A percentile compares a stretch with the other conserved stretches of the same genome.
These are phyloP conservation scores for Durotheca rogersii DNA, from an alignment of 495 filamentous ascomycete genomes.

Conservation along the genomic window DNA sequence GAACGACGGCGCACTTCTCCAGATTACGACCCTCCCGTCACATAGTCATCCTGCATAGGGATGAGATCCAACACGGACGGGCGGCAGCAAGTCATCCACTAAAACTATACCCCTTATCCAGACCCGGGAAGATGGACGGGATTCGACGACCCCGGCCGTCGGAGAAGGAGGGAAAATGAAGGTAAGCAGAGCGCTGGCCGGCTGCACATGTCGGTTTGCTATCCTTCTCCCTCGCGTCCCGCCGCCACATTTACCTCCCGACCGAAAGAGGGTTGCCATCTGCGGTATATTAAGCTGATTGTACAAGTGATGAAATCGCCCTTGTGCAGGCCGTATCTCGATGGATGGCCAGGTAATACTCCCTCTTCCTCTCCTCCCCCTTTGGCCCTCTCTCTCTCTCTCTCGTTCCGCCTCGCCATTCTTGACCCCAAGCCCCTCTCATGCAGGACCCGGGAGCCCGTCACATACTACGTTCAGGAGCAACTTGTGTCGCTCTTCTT, in stretches of 20 bases:
- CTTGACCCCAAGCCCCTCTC: slow-evolving; percentile 1
- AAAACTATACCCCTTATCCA: slow-evolving; percentile 3
- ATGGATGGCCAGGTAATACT: slow-evolving; percentile 1
- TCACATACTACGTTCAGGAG: slow-evolving; percentile 6
- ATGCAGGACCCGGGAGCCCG: slow-evolving; percentile 8
- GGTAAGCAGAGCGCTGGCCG: no score
- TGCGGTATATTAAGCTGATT: slow-evolving; percentile 19
- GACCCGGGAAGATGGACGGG: slow-evolving; percentile 17
- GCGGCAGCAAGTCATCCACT: neutral
- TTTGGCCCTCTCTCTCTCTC: neutral
- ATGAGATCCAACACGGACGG: neutral
- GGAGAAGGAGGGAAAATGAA: neutral
- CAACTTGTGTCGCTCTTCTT: slow-evolving; percentile 8
- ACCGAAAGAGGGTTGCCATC: neutral
- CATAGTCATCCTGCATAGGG: slow-evolving; percentile 22
- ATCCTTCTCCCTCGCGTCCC: slow-evolving; percentile 4
- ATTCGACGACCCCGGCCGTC: slow-evolving; percentile 21
- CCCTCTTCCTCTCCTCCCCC: neutral
- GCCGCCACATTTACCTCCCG: slow-evolving; percentile 7
- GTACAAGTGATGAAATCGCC: slow-evolving; percentile 13
- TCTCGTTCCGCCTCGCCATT: neutral
- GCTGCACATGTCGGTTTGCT: slow-evolving; percentile 6
- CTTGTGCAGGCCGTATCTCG: neutral
- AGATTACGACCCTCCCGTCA: slow-evolving; percentile 19
- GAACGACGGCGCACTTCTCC: slow-evolving; percentile 4